phyloP scores from a whole-genome alignment of 768 basidiomycete genomes.

The Suillus fuscotomentosus region DNA sequence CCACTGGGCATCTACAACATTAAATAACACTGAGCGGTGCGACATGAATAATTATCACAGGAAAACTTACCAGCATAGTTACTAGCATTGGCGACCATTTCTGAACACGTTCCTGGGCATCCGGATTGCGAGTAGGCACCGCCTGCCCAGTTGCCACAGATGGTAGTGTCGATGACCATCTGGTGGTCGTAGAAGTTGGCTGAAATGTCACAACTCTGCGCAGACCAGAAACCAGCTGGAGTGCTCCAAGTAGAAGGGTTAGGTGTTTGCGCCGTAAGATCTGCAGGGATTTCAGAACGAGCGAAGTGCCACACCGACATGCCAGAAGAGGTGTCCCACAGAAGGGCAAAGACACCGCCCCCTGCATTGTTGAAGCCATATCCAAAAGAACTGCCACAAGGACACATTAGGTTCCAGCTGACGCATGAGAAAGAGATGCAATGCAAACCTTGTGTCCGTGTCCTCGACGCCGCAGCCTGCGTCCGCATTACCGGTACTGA shows the following conservation, averaged over 20 bases:
- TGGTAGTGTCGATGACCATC: conserved; percentile 40
- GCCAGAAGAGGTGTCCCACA: conserved; percentile 47
- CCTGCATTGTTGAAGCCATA: conserved; percentile 30
- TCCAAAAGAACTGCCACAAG: conserved; percentile 36
- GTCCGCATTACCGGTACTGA: conserved; percentile 38
- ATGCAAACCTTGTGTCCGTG: conserved; percentile 21
- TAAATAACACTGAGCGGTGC: not conserved
- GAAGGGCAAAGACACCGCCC: conserved; percentile 56
- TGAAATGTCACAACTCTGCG: conserved; percentile 46
- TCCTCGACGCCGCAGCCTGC: conserved; percentile 52
- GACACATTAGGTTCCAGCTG: conserved; percentile 36
- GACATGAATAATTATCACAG: conserved; percentile 2
- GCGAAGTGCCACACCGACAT: conserved; percentile 60
- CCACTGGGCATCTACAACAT: conserved; percentile 50
- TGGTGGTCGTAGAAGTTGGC: conserved; percentile 53
- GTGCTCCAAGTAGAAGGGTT: conserved; percentile 50
- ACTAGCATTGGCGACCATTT: conserved; percentile 50
- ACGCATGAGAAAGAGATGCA: not conserved
- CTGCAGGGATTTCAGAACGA: conserved; percentile 48
- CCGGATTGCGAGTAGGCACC: conserved; percentile 26
- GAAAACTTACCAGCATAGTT: conserved; percentile 49
- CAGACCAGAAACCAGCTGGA: conserved; percentile 52
- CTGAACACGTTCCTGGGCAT: conserved; percentile 43
- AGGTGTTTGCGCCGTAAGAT: conserved; percentile 45
- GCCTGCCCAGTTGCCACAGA: conserved; percentile 32